Conservation (phyloP, 2,329 filamentous ascomycete species). For the Kalmusia sp. region DNA sequence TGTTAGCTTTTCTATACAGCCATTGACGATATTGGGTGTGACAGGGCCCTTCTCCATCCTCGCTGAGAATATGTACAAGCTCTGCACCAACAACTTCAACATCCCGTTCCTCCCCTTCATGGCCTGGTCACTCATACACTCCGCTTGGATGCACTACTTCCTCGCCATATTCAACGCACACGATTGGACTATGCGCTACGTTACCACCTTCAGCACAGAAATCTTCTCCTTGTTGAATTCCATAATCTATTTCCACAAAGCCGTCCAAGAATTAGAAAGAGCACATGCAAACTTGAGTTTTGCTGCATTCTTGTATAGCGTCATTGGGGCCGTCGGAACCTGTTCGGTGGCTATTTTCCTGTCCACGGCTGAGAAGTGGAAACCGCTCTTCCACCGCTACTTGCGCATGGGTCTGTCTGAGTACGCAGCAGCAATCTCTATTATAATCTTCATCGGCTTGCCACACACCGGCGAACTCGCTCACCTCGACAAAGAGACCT, state of each 20-base stretch:
- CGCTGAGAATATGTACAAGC: slow-evolving; percentile 68
- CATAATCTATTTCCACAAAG: slow-evolving; percentile 74
- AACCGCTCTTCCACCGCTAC: slow-evolving; percentile 67
- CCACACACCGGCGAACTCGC: slow-evolving; percentile 68
- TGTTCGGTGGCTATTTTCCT: slow-evolving; percentile 68
- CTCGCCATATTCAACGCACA: slow-evolving; percentile 72
- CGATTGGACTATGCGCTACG: slow-evolving; percentile 75
- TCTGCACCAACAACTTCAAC: slow-evolving; percentile 63
- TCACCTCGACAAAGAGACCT: slow-evolving; percentile 63
- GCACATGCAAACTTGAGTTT: slow-evolving; percentile 64
- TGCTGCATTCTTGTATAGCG: slow-evolving; percentile 69
- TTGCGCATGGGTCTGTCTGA: slow-evolving; percentile 67
- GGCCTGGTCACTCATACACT: slow-evolving; percentile 71
- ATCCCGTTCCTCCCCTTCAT: slow-evolving; percentile 71
- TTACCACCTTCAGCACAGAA: slow-evolving; percentile 71
- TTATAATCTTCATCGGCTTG: slow-evolving; percentile 69
- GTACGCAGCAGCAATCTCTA: slow-evolving; percentile 71
- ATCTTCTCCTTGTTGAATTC: slow-evolving; percentile 72
- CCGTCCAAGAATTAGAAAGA: slow-evolving; percentile 68
- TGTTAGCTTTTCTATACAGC: slow-evolving; percentile 64
- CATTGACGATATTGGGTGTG: slow-evolving; percentile 70
- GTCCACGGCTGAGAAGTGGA: slow-evolving; percentile 68
- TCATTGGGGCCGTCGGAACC: slow-evolving; percentile 69
- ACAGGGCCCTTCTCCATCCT: slow-evolving; percentile 73
- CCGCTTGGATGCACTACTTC: slow-evolving; percentile 70